Conservation (phyloP, 179 eudicot genomes). For the Drosera spatulata region DNA sequence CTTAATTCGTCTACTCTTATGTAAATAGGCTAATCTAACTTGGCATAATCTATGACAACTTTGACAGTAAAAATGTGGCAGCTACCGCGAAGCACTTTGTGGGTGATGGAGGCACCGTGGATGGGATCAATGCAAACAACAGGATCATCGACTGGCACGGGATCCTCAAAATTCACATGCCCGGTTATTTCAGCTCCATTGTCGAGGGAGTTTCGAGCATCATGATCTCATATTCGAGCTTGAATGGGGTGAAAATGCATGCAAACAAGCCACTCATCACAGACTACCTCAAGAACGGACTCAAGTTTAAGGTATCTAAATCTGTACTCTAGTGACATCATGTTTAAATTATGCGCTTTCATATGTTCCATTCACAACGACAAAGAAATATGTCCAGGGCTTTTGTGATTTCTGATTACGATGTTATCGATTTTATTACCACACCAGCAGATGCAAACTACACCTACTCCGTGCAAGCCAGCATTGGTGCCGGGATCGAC, state of each 20-base stretch:
- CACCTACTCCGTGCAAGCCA: slow-evolving; percentile 19
- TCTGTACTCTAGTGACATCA: background rate
- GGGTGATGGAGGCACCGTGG: slow-evolving; percentile 34
- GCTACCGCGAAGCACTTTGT: slow-evolving; percentile 95
- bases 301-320: slow-evolving; percentile 14
- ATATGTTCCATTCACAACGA: background rate
- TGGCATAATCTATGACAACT: too few species aligned
- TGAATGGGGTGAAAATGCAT: slow-evolving; percentile 29
- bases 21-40: too few species aligned
- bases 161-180: slow-evolving; percentile 25
- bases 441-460: slow-evolving; percentile 22
- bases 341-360: background rate
- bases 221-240: slow-evolving; percentile 28
- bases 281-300: slow-evolving; percentile 17
- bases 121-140: slow-evolving; percentile 29
- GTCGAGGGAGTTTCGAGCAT: slow-evolving; percentile 22
- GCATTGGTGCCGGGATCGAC: slow-evolving; percentile 31
- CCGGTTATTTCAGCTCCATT: slow-evolving; percentile 16
- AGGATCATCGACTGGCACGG: slow-evolving; percentile 19
- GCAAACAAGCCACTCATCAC: slow-evolving; percentile 24
- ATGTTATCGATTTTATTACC: slow-evolving; percentile 32
- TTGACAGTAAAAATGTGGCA: slow-evolving; percentile 51
- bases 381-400: slow-evolving; percentile 10
- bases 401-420: slow-evolving; percentile 33
- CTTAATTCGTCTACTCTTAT: too few species aligned